Conservation (phyloP, 176 grass and related monocot genomes). For the Microstegium vimineum region DNA sequence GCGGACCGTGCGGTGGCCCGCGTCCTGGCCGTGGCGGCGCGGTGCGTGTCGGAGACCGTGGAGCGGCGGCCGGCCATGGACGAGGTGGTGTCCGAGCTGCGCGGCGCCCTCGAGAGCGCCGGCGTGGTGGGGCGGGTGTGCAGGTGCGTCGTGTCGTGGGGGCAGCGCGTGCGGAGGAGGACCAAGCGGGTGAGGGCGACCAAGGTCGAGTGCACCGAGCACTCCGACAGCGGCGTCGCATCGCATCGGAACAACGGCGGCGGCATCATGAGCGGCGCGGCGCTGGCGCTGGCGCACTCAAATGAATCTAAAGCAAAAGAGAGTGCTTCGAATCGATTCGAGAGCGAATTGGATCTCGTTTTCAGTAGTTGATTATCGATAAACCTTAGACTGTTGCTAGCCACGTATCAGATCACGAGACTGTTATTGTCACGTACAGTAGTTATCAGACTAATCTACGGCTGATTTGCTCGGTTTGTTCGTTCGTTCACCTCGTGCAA, state of each 20-base stretch:
- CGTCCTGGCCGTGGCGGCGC: constrained; percentile 52
- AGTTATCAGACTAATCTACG: background rate
- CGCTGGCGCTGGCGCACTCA: background rate
- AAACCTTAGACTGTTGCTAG: background rate
- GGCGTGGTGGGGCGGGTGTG: constrained; percentile 14
- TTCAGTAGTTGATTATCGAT: background rate
- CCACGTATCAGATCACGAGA: background rate
- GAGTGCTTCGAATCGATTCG: background rate
- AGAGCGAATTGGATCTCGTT: background rate
- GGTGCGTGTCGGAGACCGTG: constrained; percentile 59
- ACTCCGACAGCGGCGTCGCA: constrained; percentile 23
- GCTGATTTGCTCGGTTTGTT: background rate
- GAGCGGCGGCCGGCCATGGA: constrained; percentile 54
- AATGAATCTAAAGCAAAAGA: background rate
- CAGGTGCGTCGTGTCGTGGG: constrained; percentile 57
- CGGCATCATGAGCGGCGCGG: background rate
- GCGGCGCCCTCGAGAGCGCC: constrained; percentile 38
- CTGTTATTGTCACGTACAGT: background rate
- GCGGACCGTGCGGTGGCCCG: constrained; percentile 12
- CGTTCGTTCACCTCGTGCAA: background rate
- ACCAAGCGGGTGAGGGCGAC: constrained; percentile 43
- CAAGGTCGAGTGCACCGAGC: constrained; percentile 78
- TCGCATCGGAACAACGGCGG: background rate
- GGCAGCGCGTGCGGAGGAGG: constrained; percentile 39
- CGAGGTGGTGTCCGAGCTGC: constrained; percentile 70